Conservation (phyloP, 2,329 filamentous ascomycete genomes). For the Microascus cirrosus region DNA sequence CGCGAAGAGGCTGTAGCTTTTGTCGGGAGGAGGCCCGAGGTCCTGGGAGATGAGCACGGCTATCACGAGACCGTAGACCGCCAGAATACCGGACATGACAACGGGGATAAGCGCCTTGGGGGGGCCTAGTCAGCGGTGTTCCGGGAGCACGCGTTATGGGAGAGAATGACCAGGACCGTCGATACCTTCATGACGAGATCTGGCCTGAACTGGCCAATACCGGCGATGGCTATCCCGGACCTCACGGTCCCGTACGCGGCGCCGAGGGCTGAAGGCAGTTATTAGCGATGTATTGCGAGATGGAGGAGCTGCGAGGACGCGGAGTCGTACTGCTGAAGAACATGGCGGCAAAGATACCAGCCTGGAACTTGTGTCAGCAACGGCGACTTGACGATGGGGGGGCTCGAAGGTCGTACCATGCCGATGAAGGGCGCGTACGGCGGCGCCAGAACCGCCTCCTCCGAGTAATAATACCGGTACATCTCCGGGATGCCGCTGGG, state of each 20-base stretch:
- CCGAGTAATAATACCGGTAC: slow-evolving; percentile 26
- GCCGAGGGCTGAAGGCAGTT: slow-evolving; percentile 39
- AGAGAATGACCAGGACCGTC: background rate
- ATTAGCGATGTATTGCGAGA: background rate
- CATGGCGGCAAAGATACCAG: slow-evolving; percentile 71
- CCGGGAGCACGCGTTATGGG: background rate
- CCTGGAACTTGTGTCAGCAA: slow-evolving; percentile 32
- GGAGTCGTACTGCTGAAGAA: slow-evolving; percentile 62
- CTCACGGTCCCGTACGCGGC: slow-evolving; percentile 84
- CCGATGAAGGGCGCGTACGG: slow-evolving; percentile 83
- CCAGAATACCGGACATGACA: slow-evolving; percentile 98
- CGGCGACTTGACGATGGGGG: background rate
- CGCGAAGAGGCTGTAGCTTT: slow-evolving; percentile 75
- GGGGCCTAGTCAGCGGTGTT: background rate
- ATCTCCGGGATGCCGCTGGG: slow-evolving; percentile 17
- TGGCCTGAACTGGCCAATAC: slow-evolving; percentile 73
- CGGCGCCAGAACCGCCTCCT: slow-evolving; percentile 51
- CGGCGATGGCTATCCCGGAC: slow-evolving; percentile 78
- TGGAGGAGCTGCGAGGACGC: background rate
- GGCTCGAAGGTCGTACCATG: slow-evolving; percentile 51
- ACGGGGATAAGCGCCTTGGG: slow-evolving; percentile 69
- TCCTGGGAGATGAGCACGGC: slow-evolving; percentile 92
- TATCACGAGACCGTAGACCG: slow-evolving; percentile 94
- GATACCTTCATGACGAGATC: slow-evolving; percentile 84
- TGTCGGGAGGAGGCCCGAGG: slow-evolving; percentile 56